Percentiles rank a stretch among this genome's conserved stretches.
These are phyloP conservation scores for Mediolabrus comicus DNA, from an alignment of 108 stramenopile genomes.

Conservation along the genomic window DNA sequence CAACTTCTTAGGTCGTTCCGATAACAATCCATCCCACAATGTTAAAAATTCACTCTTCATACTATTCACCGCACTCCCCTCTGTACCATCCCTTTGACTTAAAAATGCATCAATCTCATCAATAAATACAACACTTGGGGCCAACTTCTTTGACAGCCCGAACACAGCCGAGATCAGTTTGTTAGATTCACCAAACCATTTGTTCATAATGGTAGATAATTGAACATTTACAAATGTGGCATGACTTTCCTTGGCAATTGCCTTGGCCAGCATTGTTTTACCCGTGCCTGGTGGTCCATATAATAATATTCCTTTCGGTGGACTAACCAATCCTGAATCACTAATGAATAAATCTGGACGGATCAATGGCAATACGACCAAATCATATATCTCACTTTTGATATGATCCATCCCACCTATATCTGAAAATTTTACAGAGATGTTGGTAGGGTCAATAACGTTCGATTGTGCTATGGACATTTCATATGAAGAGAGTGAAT, in stretches of 20 bases:
- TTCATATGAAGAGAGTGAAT: constrained; percentile 58
- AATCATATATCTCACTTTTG: constrained; percentile 87
- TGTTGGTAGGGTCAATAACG: constrained; percentile 77
- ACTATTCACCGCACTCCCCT: constrained; percentile 71
- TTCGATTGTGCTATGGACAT: constrained; percentile 71
- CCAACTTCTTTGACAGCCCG: constrained; percentile 86
- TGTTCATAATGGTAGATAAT: constrained; percentile 89
- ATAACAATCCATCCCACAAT: constrained; percentile 93
- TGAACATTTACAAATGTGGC: constrained; percentile 95
- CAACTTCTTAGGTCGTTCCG: constrained; percentile 23
- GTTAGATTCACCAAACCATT: constrained; percentile 97
- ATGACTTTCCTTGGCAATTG: constrained; percentile 93
- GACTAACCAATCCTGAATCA: constrained; percentile 59
- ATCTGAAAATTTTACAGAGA: constrained; percentile 68
- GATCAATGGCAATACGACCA: constrained; percentile 90
- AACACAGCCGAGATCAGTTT: constrained; percentile 94
- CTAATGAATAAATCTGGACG: constrained; percentile 80
- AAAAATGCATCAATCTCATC: constrained; percentile 98
- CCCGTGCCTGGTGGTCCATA: constrained; percentile 86
- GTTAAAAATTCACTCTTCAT: constrained; percentile 96
- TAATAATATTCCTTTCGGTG: constrained; percentile 92
- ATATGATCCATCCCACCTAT: constrained; percentile 91
- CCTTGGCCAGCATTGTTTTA: constrained; percentile 98
- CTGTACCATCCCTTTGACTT: constrained; percentile 66
- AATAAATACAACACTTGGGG: constrained; percentile 95